A percentile compares a stretch with the other conserved stretches of the same genome.
Evolutionary conservation across 2,329 filamentous ascomycete genomes (phyloP).

Genomic region (Lasiodiplodia citricola): DNA sequence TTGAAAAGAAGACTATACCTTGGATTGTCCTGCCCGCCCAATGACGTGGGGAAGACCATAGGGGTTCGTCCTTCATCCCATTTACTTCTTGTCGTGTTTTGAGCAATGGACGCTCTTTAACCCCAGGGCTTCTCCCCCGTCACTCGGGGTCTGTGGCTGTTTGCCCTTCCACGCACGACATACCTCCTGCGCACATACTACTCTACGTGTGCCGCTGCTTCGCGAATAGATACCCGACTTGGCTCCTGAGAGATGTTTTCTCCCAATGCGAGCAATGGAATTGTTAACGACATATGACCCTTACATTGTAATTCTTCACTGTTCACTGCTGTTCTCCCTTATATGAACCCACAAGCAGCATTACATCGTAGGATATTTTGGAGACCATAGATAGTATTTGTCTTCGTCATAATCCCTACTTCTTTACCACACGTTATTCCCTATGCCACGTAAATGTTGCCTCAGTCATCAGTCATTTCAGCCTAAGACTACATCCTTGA

Average conservation of each 20-base stretch:
- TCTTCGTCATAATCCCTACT: not conserved
- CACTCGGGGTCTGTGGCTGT: slow-evolving; percentile 12
- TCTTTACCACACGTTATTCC: no score
- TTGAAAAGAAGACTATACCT: slow-evolving; percentile 1
- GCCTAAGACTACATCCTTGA: no score
- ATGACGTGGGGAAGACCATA: not conserved
- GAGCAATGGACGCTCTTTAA: slow-evolving; percentile 13
- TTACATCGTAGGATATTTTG: no score
- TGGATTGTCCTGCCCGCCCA: slow-evolving; percentile 11
- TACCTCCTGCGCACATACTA: not conserved
- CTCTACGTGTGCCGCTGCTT: not conserved
- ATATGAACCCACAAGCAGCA: not conserved
- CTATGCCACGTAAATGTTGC: no score
- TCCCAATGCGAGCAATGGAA: not conserved
- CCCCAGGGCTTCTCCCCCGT: not conserved
- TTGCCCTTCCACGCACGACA: not conserved
- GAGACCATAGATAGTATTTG: no score
- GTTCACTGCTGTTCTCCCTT: not conserved
- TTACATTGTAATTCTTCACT: not conserved
- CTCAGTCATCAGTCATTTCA: no score
- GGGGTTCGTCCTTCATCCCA: slow-evolving; percentile 4
- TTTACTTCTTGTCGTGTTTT: not conserved
- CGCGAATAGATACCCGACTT: slow-evolving; percentile 15
- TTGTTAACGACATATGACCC: not conserved
- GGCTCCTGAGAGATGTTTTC: not conserved